Evolutionary conservation across 225 moss, liverwort and hornwort species (phyloP).

Genomic region (Asterella californica): DNA sequence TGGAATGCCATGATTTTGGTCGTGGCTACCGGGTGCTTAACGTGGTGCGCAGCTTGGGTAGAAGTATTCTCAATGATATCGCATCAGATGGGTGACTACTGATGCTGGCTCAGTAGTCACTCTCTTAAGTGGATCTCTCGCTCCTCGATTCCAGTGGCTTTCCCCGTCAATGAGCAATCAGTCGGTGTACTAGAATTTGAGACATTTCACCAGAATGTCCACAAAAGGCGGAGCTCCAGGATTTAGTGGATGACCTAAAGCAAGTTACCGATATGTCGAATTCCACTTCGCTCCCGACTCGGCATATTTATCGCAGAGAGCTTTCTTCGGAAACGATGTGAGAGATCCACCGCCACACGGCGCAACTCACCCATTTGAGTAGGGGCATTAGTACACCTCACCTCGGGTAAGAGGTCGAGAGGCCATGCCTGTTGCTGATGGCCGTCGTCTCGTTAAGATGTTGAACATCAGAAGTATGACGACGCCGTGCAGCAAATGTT

Average conservation of each 20-base stretch:
- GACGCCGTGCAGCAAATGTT: neutral
- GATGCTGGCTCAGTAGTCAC: neutral
- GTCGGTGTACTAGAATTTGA: neutral
- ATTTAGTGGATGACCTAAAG: neutral
- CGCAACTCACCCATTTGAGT: neutral
- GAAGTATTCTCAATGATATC: neutral
- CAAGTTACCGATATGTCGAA: neutral
- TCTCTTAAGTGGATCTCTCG: neutral
- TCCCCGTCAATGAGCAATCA: neutral
- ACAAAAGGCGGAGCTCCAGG: neutral
- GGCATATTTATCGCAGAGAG: neutral
- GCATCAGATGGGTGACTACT: neutral
- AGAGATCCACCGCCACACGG: neutral
- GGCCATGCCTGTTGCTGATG: conserved; percentile 1
- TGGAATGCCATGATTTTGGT: conserved; percentile 4
- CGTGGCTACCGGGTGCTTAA: neutral
- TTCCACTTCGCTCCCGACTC: neutral
- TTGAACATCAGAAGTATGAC: neutral
- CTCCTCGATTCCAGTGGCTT: no score
- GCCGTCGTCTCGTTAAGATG: neutral
- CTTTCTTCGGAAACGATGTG: neutral
- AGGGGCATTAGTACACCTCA: neutral
- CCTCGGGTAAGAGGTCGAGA: conserved; percentile 2
- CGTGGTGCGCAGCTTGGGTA: conserved; percentile 20
- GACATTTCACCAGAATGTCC: neutral